Conservation (phyloP, 1,139 yeast genomes). For the Pichia sp. region DNA sequence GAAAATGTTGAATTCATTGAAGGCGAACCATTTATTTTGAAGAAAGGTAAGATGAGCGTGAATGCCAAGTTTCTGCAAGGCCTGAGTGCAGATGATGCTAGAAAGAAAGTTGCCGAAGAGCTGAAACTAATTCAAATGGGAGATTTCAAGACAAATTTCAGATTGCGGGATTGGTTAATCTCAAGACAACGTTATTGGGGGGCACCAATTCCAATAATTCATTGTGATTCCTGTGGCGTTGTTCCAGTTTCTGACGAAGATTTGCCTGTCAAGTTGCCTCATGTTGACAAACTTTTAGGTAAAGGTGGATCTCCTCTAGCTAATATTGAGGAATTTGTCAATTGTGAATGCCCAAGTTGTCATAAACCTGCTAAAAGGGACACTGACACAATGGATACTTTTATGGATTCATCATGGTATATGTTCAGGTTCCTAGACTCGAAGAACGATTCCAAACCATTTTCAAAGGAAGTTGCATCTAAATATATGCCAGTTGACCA, state of each 20-base stretch:
- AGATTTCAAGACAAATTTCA: constrained; percentile 47
- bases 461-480: constrained; percentile 49
- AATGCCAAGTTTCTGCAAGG: constrained; percentile 52
- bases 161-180: constrained; percentile 87
- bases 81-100: constrained; percentile 48
- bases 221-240: constrained; percentile 78
- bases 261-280: constrained; percentile 77
- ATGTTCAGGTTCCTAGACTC: constrained; percentile 81
- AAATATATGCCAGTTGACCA: constrained; percentile 76
- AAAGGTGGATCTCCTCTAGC: constrained; percentile 71
- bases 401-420: constrained; percentile 98
- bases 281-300: constrained; percentile 44
- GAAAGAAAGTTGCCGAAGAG: constrained; percentile 40
- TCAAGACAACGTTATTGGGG: constrained; percentile 98
- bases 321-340: constrained; percentile 62
- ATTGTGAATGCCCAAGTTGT: constrained; percentile 79
- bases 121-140: constrained; percentile 45
- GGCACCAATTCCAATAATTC: constrained; percentile 92
- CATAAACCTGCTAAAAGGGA: constrained; percentile 74
- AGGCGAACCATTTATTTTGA: constrained; percentile 43
- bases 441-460: constrained; percentile 51
- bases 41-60: constrained; percentile 51
- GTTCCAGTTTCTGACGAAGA: constrained; percentile 87
- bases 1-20: constrained; percentile 35
- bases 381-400: constrained; percentile 97